Evolutionary conservation across 176 grass and related monocot species (phyloP), one percentile per base, ranked within the genome.

Genomic region (Elymus sibiricus): DNA sequence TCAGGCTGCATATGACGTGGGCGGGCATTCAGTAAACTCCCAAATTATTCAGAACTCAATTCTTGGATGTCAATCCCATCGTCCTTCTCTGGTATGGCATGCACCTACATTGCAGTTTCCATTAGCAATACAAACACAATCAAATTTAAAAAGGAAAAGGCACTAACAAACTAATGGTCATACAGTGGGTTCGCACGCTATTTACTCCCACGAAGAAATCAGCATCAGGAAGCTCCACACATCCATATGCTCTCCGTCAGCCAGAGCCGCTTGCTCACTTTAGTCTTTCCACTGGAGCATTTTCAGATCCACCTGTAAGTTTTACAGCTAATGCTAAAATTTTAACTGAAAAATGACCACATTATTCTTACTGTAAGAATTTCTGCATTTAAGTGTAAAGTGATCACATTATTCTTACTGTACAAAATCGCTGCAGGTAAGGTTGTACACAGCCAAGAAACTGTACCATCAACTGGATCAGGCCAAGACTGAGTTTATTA

Each of bases 1-100:
- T 75, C 88, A 99, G 97, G 97, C 97, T 71, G 88, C 92, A 83
- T 99, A 99, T 75, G 91, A 97, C 61, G 87, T 99, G 21, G 97
- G 97, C 72, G 97, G 97, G 12, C 82, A 94, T 88, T 97, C 94
- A 64, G 82, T 99, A 58, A 99, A 96, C 79, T 90, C 94, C 63
- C 86, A 89, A 66, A 88, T 76, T 70, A 99, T 99, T 83, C 94
- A 92, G 51, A 91, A 79, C 85, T 99, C 85, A 83, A 99, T 99
- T 93, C 89, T 99, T 53, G 94, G 97, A 91, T 99, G 97, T 6
- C 93, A 93, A 87, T 88, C 88, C 16, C 90, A 94, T 88, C 92
- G 92, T 78, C 92, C 97, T 82, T 88, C 94, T 64, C 56, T 90
- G 87, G 97, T 99, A 95, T 76, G 69, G 6, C 32, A 82, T 79